Conservation (phyloP, 345 rosid genomes). For the Lepidium aucheri region DNA sequence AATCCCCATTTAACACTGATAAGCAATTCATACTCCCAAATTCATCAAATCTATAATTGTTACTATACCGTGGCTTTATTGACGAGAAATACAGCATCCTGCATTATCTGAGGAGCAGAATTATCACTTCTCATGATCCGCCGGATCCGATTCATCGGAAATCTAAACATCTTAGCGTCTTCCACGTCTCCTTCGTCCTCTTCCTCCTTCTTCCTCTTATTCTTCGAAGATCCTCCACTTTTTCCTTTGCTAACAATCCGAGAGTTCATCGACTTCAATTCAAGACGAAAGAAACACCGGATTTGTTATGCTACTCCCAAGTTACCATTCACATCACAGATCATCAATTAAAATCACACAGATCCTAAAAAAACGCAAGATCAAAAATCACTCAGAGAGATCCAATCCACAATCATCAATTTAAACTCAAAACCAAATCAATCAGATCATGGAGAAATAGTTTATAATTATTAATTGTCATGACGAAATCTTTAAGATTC, state of each 20-base stretch:
- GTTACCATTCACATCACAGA: neutral
- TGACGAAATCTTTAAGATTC: neutral
- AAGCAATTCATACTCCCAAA: no score
- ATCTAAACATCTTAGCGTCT: conserved; percentile 35
- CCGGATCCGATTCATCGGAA: conserved; percentile 69
- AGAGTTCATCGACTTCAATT: neutral
- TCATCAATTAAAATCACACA: neutral
- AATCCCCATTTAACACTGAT: no score
- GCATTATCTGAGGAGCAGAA: conserved; percentile 28
- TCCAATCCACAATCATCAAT: neutral
- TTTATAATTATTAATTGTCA: neutral
- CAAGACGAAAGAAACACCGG: neutral
- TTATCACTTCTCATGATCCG: conserved; percentile 54
- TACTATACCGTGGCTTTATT: conserved; percentile 69
- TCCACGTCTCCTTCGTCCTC: conserved; percentile 28
- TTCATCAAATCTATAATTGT: neutral
- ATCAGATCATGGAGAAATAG: neutral
- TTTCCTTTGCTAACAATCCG: neutral
- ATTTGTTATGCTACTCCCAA: neutral
- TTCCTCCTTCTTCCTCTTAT: conserved; percentile 13
- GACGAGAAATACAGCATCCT: conserved; percentile 67
- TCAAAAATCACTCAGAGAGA: neutral
- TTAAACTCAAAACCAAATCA: no score
- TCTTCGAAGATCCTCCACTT: neutral
- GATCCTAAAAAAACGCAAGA: neutral